Conservation (phyloP, 179 eudicot genomes). For the Vitellaria paradoxa region DNA sequence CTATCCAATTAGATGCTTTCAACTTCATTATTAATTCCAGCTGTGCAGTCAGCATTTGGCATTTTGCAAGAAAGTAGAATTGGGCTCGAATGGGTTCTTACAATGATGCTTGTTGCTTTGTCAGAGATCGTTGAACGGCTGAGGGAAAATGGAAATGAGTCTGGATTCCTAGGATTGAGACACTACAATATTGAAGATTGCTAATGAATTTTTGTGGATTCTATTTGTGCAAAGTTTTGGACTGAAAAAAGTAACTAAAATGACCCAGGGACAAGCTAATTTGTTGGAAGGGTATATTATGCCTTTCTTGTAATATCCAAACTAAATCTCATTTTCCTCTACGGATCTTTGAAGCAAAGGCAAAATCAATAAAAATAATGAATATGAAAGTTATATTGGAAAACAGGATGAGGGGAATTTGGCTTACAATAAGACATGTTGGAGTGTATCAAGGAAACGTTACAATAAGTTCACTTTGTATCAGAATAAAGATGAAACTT, state of each 20-base stretch:
- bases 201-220: neutral
- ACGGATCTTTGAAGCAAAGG: no score
- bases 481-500: slow-evolving; percentile 4
- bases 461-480: neutral
- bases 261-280: no score
- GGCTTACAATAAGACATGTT: neutral
- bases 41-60: neutral
- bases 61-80: neutral
- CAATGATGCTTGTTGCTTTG: no score
- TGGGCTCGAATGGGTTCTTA: neutral
- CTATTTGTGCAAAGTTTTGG: neutral
- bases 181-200: neutral
- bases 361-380: no score
- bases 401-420: neutral
- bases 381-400: neutral
- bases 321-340: no score
- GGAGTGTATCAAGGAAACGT: neutral
- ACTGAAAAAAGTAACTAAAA: neutral
- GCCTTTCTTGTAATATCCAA: no score
- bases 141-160: neutral
- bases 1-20: neutral
- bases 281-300: no score
- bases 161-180: neutral
- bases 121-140: neutral
- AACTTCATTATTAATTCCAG: neutral